Evolutionary conservation across 345 rosid species (phyloP).

Genomic region (Salix purpurea): DNA sequence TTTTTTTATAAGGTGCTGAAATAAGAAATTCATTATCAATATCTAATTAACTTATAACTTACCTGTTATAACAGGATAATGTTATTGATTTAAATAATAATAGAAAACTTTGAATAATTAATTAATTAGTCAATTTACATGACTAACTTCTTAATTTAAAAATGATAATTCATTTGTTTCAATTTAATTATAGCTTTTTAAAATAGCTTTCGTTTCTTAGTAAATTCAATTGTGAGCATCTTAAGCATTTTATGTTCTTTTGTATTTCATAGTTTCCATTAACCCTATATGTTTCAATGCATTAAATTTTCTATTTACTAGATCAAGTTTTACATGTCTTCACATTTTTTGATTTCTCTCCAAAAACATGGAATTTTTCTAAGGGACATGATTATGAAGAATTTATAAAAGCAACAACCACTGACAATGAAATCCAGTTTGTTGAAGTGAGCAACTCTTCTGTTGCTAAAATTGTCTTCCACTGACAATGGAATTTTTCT

Average conservation of each 20-base stretch:
- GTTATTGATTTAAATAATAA: too few relatives aligned
- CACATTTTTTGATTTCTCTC: not conserved
- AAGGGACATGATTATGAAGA: conserved; percentile 65
- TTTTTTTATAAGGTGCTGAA: too few relatives aligned
- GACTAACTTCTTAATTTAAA: too few relatives aligned
- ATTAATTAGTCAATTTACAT: too few relatives aligned
- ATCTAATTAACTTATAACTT: too few relatives aligned
- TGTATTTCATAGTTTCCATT: not conserved
- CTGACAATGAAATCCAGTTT: conserved; percentile 72
- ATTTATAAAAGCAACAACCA: conserved; percentile 61
- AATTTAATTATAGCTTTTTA: too few relatives aligned
- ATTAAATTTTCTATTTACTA: not conserved
- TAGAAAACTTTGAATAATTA: too few relatives aligned
- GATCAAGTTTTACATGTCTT: not conserved
- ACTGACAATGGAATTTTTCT: too few relatives aligned
- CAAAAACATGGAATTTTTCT: conserved; percentile 3
- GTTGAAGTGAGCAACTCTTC: conserved; percentile 41
- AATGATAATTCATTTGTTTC: too few relatives aligned
- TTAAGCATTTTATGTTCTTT: not conserved
- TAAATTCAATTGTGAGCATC: not conserved
- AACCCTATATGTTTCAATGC: not conserved
- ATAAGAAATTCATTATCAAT: too few relatives aligned
- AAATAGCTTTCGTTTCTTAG: too few relatives aligned
- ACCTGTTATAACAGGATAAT: too few relatives aligned
- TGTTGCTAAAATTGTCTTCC: conserved; percentile 59